phyloP scores from a whole-genome alignment of 441 rosid genomes.

The Populus hybrid region DNA sequence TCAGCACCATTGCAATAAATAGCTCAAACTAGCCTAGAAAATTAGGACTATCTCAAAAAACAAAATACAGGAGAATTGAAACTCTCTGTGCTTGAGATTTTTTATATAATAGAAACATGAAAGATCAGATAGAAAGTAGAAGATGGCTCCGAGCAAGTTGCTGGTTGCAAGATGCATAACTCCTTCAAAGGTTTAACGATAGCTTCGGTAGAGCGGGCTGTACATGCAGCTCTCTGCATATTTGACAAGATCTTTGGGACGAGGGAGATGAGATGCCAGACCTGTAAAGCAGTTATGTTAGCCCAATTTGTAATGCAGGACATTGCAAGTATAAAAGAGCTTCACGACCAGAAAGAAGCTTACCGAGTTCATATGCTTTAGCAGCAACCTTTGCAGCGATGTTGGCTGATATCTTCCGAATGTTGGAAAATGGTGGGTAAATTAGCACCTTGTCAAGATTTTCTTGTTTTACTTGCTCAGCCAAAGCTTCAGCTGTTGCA shows the following conservation, averaged over 20 bases:
- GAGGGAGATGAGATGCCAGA: slow-evolving; percentile 88
- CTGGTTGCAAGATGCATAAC: slow-evolving; percentile 12
- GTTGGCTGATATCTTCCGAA: slow-evolving; percentile 83
- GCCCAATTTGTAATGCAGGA: neutral
- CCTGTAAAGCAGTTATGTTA: slow-evolving; percentile 34
- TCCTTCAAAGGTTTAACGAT: slow-evolving; percentile 42
- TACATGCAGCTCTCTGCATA: slow-evolving; percentile 97
- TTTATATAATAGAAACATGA: neutral
- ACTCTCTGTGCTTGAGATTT: neutral
- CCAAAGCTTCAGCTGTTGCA: slow-evolving; percentile 86
- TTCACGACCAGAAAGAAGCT: slow-evolving; percentile 16
- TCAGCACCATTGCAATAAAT: neutral
- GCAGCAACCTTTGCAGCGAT: slow-evolving; percentile 92
- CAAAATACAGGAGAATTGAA: neutral
- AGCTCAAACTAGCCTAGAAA: neutral
- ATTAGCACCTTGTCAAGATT: slow-evolving; percentile 69
- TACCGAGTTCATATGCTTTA: slow-evolving; percentile 88
- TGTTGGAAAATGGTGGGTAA: slow-evolving; percentile 88
- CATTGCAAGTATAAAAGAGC: neutral
- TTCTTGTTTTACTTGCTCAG: slow-evolving; percentile 64
- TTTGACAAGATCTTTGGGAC: slow-evolving; percentile 72
- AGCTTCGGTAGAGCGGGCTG: slow-evolving; percentile 71
- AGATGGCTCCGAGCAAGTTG: slow-evolving; percentile 11
- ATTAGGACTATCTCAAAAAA: neutral
- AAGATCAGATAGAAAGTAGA: neutral